phyloP scores from a whole-genome alignment of 768 basidiomycete species.

The Exidia glandulosa region DNA sequence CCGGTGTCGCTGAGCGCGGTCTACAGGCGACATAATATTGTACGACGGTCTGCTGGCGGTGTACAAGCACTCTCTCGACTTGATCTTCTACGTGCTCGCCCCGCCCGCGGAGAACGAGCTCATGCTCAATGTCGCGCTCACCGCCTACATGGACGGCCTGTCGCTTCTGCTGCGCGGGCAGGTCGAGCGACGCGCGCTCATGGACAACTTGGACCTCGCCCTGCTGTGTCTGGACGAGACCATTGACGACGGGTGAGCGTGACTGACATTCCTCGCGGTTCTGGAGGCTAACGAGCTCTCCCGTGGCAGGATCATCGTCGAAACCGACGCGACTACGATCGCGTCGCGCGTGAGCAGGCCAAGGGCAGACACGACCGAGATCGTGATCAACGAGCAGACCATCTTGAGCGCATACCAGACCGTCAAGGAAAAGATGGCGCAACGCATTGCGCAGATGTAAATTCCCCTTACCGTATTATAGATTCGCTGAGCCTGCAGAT shows the following conservation, averaged over 20 bases:
- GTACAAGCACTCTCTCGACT: slow-evolving; percentile 90
- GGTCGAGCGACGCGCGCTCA: slow-evolving; percentile 86
- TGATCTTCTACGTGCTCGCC: slow-evolving; percentile 86
- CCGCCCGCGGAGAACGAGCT: slow-evolving; percentile 84
- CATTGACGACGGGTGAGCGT: slow-evolving; percentile 90
- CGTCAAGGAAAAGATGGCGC: slow-evolving; percentile 74
- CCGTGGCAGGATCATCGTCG: slow-evolving; percentile 73
- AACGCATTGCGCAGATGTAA: slow-evolving; percentile 70
- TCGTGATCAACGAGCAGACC: slow-evolving; percentile 98
- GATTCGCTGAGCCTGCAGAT: too few species aligned
- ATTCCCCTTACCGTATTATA: slow-evolving; percentile 1
- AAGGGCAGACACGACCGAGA: slow-evolving; percentile 86
- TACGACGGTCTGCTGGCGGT: slow-evolving; percentile 86
- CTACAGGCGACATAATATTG: slow-evolving; percentile 81
- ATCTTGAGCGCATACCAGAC: slow-evolving; percentile 88
- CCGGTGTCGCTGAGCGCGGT: slow-evolving; percentile 24
- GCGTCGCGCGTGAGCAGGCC: slow-evolving; percentile 89
- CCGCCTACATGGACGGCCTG: slow-evolving; percentile 77
- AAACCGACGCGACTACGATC: slow-evolving; percentile 93
- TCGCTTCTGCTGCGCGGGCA: slow-evolving; percentile 79
- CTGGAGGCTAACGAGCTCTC: neutral
- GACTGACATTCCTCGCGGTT: neutral
- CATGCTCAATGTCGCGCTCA: slow-evolving; percentile 81
- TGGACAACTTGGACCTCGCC: slow-evolving; percentile 91
- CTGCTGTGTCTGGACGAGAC: slow-evolving; percentile 92